Evolutionary conservation across 2,329 filamentous ascomycete species (phyloP).

Genomic region (Fusarium mundagurra): DNA sequence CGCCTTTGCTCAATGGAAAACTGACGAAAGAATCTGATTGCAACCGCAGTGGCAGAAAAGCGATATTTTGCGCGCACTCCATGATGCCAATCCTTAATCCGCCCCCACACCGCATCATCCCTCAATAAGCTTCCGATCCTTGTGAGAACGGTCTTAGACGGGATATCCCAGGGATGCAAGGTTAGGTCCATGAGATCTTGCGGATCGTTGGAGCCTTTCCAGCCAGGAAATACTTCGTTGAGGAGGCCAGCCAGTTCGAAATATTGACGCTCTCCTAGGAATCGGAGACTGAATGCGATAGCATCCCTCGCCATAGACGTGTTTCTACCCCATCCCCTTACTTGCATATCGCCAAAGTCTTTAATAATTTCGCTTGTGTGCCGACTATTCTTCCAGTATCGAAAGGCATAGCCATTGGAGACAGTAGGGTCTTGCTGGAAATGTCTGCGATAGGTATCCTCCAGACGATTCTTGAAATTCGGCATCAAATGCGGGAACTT

Average conservation of each 20-base stretch:
- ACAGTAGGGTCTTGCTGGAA: neutral
- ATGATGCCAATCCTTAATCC: accelerated
- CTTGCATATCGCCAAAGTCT: accelerated
- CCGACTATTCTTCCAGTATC: neutral
- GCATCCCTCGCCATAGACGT: neutral
- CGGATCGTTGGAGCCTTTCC: neutral
- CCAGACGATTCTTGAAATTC: neutral
- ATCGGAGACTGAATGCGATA: neutral
- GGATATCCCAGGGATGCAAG: neutral
- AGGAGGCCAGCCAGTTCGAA: neutral
- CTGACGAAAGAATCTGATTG: neutral
- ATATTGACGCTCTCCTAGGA: neutral
- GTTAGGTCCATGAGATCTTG: neutral
- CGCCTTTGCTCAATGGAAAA: neutral
- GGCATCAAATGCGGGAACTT: neutral
- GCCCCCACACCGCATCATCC: neutral
- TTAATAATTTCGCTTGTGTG: neutral
- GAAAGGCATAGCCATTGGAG: neutral
- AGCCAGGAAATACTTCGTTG: neutral
- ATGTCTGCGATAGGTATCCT: neutral
- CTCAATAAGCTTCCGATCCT: accelerated
- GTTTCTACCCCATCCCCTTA: neutral
- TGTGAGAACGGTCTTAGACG: neutral
- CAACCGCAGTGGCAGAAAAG: conserved; percentile 1
- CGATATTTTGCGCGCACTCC: neutral